Base-by-base conservation (phyloP, 805 yeast species). In the Saccharomycopsis vini region DNA sequence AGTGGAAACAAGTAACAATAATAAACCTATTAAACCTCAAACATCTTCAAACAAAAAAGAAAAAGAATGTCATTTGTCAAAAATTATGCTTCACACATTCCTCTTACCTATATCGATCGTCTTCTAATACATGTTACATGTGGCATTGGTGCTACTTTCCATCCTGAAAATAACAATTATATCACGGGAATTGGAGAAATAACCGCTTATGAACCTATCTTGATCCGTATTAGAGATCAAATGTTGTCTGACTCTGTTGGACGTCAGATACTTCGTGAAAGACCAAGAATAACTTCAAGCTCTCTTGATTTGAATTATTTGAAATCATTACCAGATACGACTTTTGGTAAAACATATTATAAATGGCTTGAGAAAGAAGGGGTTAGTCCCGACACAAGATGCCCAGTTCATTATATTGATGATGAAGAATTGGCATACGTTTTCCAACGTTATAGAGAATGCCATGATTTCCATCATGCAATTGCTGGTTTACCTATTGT, bases 401-500 rank as follows among this genome's bases (percentile, higher is more conserved):
- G 81, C 2, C 81, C 87, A 1, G 97, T 92, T 7, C 77, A 76
- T 48, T 92, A 76, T 62, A 86, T 92, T 35, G 89, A 85, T 50
- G 88, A 92, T 57, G 89, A 85, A 36, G 94, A 87, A 55, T 73
- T 86, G 52, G 96, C 96, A 1, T 92, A 81, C 57, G 81, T 90
- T n/a, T 87, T 79, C 68, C 94, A 87, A 60, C 68, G 98, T 54
- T 92, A 90, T 59, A 74, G 98, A 42, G 97, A 92, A 59, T 89
- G 96, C 58, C 98, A 92, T 57, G 98, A 92, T 58, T 92, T 92
- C 56, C 90, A 88, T 58, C 98, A 92, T 58, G 85, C 97, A 1
- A 70, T 92, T 23, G 82, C 94, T 0, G 90, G 94, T 13, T 69
- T 86, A 40, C 97, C 97, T 0, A 84, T 89, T 38, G 80, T 84